Evolutionary conservation across 1,284 basidiomycete species (phyloP), one percentile per base, ranked within the genome.

Genomic region (Sphaerobolus stellatus): DNA sequence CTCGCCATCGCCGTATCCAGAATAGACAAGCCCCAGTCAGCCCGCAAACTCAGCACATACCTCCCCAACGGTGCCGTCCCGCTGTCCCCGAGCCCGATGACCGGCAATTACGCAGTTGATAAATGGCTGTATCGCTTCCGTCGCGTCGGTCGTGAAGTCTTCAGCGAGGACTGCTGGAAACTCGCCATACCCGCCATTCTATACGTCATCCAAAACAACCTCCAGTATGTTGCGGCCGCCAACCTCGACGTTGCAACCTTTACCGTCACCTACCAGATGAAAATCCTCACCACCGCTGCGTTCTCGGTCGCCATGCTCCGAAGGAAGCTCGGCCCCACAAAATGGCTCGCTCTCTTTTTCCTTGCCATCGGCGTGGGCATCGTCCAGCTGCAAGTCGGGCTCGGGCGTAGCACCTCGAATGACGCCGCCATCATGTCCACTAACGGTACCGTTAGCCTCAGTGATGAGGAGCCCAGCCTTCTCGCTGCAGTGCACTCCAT

Each of bases 181-280:
- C 75, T 83, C 11, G 76, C 79, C 33, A 77, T 83, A 36, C 81
- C 81, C n/a, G 81, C 81, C 4, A 76, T 81, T 47, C 75, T 82
- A 49, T 83, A 83, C 46, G 78, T 80, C 53, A 71, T 80, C 43
- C 81, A 83, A 61, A 82, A 83, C 69, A 82, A 82, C 64, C 72
- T 83, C 2, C 81, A 82, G 66, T 83, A 81, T 63, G 75, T 81
- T 34, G 81, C 81, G 8, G 80, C 80, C 1, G 75, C 76, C 30
- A 81, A 82, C 62, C 74, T 83, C 56, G 80, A 82, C 59, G 79
- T 81, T 22, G 78, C 81, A 7, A 81, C 80, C 4, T 83, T 83
- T 66, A 72, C 74, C 54, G 73, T 78, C 56, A 78, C 77, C 24
- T 79, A 80, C 64, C 77, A 79, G 62, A 77, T 78, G 76, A 79